Base-by-base conservation (phyloP, 2,329 filamentous ascomycete genomes). In the Colletotrichum sublineola region DNA sequence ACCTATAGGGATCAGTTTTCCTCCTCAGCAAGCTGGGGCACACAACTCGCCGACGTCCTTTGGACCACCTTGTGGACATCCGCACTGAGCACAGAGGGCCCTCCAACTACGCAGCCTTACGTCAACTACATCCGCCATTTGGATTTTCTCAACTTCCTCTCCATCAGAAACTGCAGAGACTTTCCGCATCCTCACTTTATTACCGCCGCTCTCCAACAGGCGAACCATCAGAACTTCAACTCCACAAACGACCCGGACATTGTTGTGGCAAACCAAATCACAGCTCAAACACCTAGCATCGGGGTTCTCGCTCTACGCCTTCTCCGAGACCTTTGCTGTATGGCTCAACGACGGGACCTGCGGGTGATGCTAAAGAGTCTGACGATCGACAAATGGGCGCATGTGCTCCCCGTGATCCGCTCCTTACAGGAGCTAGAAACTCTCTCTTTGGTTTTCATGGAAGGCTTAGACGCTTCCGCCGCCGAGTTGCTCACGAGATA, bases 361-460 rank as follows among this genome's bases (percentile, higher is more conserved):
- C 48, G 1, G 1, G 24, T 61, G 15, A 57, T 71, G 63, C 56
- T 67, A 0, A 61, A 24, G 42, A 50, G 58, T 18, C 24, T 62
- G 55, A 56, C 68, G 14, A 20, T 56, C 4, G 6, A 44, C n/a
- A 48, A n/a, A 20, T 71, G 63, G 68, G 1, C 8, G 15, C 14
- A 36, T 5, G 24, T 55, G n/a, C 46, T 24, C 11, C 14, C 68
- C 5, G 4, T 18, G 29, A 50, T 71, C 1, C 24, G n/a, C 20
- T 42, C 12, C 38, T 62, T 66, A 31, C 31, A 15, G 1, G 38
- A 61, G 11, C 24, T 67, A 56, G 56, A 62, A 36, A 55, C 48
- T 18, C 33, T 71, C 6, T 56, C 68, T 2, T 31, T 71, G 14
- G 20, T 36, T n/a, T 56, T 7, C 1, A 20, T 55, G 7, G 31